Percentiles rank a stretch among this genome's conserved stretches.
These are phyloP conservation scores for Colletotrichum falcatum DNA, from an alignment of 2,329 filamentous ascomycete genomes.

Conservation along the genomic window DNA sequence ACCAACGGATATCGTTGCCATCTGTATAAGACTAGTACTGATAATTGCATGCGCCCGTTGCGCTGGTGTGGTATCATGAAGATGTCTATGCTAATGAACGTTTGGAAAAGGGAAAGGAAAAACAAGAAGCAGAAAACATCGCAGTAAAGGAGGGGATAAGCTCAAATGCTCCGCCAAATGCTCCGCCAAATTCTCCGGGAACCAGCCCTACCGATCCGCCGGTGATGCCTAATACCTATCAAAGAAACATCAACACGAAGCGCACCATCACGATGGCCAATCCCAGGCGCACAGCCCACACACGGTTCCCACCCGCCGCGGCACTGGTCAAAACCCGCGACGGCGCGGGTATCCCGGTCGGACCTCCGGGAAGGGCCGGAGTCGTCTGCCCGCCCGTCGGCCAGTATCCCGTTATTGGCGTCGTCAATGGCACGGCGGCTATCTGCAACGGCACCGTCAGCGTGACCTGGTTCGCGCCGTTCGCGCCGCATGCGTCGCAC, in stretches of 20 bases:
- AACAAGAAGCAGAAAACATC: neutral
- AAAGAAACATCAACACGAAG: slow-evolving; percentile 33
- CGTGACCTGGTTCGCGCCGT: slow-evolving; percentile 50
- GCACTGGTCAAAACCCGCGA: slow-evolving; percentile 25
- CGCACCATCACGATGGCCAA: slow-evolving; percentile 19
- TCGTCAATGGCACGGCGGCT: slow-evolving; percentile 29
- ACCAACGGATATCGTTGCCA: neutral
- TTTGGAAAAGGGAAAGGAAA: slow-evolving; percentile 11
- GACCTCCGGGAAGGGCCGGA: slow-evolving; percentile 9
- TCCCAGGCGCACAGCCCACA: slow-evolving; percentile 27
- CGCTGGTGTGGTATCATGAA: slow-evolving; percentile 41
- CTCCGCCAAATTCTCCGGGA: slow-evolving; percentile 35
- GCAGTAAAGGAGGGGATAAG: neutral
- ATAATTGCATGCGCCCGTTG: slow-evolving; percentile 36
- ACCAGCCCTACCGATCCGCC: slow-evolving; percentile 15
- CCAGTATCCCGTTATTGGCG: slow-evolving; percentile 31
- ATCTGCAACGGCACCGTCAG: slow-evolving; percentile 48
- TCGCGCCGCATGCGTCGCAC: slow-evolving; percentile 49
- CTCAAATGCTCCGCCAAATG: slow-evolving; percentile 35
- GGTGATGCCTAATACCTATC: neutral
- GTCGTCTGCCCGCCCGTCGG: neutral
- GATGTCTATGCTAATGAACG: slow-evolving; percentile 40
- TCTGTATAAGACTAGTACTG: slow-evolving; percentile 4
- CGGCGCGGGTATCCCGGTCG: slow-evolving; percentile 13
- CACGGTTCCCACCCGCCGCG: slow-evolving; percentile 14